Percentiles rank a stretch among this genome's conserved stretches.
These are phyloP conservation scores for Citeromyces siamensis DNA, from an alignment of 1,139 yeast species.

Conservation along the genomic window DNA sequence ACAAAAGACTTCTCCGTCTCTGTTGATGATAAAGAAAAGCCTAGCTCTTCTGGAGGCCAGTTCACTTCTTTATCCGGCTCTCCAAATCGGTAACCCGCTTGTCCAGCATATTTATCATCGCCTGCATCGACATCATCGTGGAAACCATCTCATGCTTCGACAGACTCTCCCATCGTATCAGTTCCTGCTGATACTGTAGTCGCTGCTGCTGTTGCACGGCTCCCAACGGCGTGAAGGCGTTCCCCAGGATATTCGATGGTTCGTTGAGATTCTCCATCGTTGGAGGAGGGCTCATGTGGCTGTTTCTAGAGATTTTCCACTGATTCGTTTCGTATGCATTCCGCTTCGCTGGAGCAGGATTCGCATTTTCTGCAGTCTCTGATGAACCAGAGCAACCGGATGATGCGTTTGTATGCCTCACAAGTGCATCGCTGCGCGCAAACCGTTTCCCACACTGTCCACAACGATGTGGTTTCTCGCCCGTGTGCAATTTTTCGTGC, in stretches of 20 bases:
- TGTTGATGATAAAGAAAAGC: too few relatives aligned
- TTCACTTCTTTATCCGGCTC: not conserved
- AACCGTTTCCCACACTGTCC: slow-evolving; percentile 50
- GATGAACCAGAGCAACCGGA: slow-evolving; percentile 13
- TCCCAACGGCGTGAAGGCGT: not conserved
- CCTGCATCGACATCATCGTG: slow-evolving; percentile 1
- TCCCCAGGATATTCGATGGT: not conserved
- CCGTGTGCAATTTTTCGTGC: slow-evolving; percentile 66
- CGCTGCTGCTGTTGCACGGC: not conserved
- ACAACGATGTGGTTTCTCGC: slow-evolving; percentile 61
- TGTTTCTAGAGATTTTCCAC: slow-evolving; percentile 9
- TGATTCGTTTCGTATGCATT: slow-evolving; percentile 7
- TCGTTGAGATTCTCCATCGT: not conserved
- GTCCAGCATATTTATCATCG: not conserved
- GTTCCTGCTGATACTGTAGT: not conserved
- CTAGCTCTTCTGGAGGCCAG: too few relatives aligned
- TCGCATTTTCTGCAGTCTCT: not conserved
- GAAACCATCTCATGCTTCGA: not conserved
- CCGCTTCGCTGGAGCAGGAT: not conserved
- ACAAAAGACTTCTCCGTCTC: too few relatives aligned
- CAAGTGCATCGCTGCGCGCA: slow-evolving; percentile 70
- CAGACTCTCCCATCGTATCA: not conserved
- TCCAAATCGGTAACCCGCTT: not conserved
- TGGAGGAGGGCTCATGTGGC: slow-evolving; percentile 7
- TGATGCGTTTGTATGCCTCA: slow-evolving; percentile 36